Conservation (phyloP, 1,139 yeast genomes). For the Nakaseomyces sp. region DNA sequence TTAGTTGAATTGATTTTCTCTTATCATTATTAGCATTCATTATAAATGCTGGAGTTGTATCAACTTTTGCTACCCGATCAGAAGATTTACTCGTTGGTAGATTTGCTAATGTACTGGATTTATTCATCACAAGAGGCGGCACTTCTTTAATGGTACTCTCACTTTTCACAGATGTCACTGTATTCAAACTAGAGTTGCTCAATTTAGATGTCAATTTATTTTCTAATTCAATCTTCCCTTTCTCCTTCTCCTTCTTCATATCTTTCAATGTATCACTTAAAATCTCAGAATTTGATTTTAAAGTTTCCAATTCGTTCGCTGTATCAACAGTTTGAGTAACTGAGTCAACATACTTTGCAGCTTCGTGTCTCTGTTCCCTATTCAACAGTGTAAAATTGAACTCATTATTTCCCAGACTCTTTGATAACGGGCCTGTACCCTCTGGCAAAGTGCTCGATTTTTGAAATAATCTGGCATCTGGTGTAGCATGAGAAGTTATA, state of each 20-base stretch:
- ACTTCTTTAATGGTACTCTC: neutral
- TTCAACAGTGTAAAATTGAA: constrained; percentile 3
- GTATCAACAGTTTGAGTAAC: constrained; percentile 23
- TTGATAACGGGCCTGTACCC: neutral
- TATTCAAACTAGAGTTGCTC: neutral
- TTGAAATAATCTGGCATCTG: neutral
- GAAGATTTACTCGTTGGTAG: neutral
- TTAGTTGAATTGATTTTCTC: constrained; percentile 41
- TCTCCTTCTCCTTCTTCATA: neutral
- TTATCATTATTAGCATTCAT: constrained; percentile 4
- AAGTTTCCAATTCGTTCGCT: neutral
- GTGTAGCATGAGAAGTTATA: neutral
- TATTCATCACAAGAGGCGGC: neutral
- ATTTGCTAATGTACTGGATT: neutral
- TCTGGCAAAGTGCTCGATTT: constrained; percentile 1
- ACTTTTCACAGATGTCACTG: neutral
- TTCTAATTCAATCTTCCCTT: neutral
- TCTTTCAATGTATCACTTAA: neutral
- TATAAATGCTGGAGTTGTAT: neutral
- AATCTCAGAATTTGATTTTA: neutral
- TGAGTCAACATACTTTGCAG: constrained; percentile 19
- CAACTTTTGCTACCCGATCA: neutral
- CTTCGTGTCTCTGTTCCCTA: neutral
- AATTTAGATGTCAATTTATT: neutral
- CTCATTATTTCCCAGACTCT: constrained; percentile 2